Evolutionary conservation across 306 rosid species (phyloP).

Genomic region (Urtica urens): DNA sequence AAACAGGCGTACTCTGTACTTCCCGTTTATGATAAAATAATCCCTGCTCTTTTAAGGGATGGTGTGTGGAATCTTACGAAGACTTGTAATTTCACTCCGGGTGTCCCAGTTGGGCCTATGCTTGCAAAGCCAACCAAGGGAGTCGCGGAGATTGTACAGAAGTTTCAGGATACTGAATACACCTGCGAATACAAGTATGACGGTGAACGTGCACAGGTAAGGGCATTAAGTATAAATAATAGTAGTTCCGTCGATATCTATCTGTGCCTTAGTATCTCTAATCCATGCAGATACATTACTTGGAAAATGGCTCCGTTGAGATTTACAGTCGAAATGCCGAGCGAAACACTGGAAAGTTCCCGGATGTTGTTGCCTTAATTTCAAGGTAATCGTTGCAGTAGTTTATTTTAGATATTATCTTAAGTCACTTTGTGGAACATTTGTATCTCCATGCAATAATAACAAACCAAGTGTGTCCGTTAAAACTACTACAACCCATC

Average conservation of each 20-base stretch:
- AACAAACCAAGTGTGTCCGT: too few relatives aligned
- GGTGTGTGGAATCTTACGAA: conserved; percentile 76
- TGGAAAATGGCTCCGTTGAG: conserved; percentile 83
- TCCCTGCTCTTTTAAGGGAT: conserved; percentile 54
- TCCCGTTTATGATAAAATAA: conserved; percentile 69
- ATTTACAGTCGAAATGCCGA: conserved; percentile 92
- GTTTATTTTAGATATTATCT: too few relatives aligned
- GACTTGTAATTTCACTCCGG: conserved; percentile 64
- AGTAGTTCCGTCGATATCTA: conserved; percentile 8
- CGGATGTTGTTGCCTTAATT: conserved; percentile 66
- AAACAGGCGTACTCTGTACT: conserved; percentile 77
- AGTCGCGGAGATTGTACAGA: conserved; percentile 64
- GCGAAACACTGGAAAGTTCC: conserved; percentile 79
- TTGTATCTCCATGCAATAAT: too few relatives aligned
- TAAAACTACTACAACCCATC: too few relatives aligned
- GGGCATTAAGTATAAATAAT: conserved; percentile 27
- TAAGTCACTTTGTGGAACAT: too few relatives aligned
- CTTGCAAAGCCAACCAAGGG: conserved; percentile 80
- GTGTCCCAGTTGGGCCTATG: conserved; percentile 93
- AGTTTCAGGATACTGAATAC: conserved; percentile 70
- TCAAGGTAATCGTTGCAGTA: too few relatives aligned
- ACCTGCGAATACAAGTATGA: conserved; percentile 93
- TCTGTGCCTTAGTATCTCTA: conserved; percentile 17
- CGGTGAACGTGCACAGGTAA: conserved; percentile 98
- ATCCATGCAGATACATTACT: conserved; percentile 61